Percentiles rank a stretch among this genome's conserved stretches.
Evolutionary conservation across 2,329 filamentous ascomycete genomes (phyloP).

Genomic region (Trichoderma breve): DNA sequence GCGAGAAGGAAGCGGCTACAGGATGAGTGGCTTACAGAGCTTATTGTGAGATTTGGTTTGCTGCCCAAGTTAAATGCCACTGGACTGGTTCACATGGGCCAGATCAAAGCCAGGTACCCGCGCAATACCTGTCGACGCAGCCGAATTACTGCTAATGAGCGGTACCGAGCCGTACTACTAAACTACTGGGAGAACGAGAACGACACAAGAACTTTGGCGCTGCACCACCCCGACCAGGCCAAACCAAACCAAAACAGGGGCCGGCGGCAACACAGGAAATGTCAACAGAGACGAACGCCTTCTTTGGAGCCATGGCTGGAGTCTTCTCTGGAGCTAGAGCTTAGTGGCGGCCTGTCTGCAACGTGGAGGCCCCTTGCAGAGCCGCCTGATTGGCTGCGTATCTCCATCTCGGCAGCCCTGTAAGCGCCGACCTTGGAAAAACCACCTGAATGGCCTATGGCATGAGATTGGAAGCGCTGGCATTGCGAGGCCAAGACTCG

Average conservation of each 20-base stretch:
- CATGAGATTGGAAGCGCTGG: slow-evolving; percentile 23
- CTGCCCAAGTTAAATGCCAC: slow-evolving; percentile 3
- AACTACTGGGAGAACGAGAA: not conserved
- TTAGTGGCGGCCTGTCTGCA: slow-evolving; percentile 20
- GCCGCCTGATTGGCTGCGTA: slow-evolving; percentile 17
- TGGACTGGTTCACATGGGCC: not conserved
- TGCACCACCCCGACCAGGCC: not conserved
- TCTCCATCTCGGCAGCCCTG: slow-evolving; percentile 2
- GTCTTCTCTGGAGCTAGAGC: not conserved
- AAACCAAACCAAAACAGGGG: not conserved
- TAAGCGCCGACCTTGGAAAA: slow-evolving; percentile 19
- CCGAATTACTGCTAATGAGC: too few relatives aligned
- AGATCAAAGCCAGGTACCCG: not conserved
- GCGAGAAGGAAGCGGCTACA: not conserved
- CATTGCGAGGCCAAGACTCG: slow-evolving; percentile 21
- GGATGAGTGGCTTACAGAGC: not conserved
- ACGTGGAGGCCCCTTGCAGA: not conserved
- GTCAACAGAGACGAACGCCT: not conserved
- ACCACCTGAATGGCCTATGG: not conserved
- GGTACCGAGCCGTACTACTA: not conserved
- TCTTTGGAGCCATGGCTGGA: not conserved
- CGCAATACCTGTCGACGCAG: not conserved
- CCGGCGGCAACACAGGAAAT: slow-evolving; percentile 11
- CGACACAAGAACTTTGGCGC: not conserved
- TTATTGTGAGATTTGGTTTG: slow-evolving; percentile 5